Conservation (phyloP, 2,329 filamentous ascomycete species). For the Aspergillus sojae region DNA sequence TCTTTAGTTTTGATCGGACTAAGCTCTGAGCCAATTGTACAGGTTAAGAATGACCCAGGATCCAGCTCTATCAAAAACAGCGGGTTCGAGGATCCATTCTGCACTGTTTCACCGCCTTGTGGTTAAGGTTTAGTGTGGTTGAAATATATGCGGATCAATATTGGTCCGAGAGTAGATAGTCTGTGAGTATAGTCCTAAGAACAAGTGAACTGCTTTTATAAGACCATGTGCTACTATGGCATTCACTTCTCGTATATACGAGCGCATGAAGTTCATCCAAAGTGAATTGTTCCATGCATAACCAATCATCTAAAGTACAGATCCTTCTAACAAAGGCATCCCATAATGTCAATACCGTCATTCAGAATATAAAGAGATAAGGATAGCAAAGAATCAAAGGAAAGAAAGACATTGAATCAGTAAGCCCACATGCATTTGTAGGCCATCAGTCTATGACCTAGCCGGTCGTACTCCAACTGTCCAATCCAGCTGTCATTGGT, state of each 20-base stretch:
- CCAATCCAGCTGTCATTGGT: constrained; percentile 97
- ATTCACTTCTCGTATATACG: not conserved
- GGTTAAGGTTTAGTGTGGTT: constrained; percentile 14
- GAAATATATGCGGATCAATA: constrained; percentile 8
- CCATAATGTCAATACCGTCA: constrained; percentile 16
- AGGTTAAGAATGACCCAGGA: constrained; percentile 7
- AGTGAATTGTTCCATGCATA: not conserved
- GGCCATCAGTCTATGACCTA: constrained; percentile 79
- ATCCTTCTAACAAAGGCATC: constrained; percentile 5
- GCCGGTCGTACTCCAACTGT: constrained; percentile 80
- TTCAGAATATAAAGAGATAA: constrained; percentile 12
- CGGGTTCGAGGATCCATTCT: constrained; percentile 29
- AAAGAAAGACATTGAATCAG: constrained; percentile 32
- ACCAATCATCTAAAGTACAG: constrained; percentile 8
- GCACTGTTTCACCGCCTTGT: constrained; percentile 31
- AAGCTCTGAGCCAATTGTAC: constrained; percentile 12
- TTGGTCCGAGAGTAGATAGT: constrained; percentile 3
- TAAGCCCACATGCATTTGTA: constrained; percentile 74
- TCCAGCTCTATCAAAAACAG: constrained; percentile 8
- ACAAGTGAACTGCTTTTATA: too few relatives aligned
- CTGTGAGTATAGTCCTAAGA: not conserved
- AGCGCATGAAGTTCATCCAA: not conserved
- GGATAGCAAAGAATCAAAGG: constrained; percentile 13
- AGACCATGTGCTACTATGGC: not conserved
- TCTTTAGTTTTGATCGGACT: constrained; percentile 12